Base-by-base conservation (phyloP, 164 flowering plant genomes). In the Taxillus chinensis region DNA sequence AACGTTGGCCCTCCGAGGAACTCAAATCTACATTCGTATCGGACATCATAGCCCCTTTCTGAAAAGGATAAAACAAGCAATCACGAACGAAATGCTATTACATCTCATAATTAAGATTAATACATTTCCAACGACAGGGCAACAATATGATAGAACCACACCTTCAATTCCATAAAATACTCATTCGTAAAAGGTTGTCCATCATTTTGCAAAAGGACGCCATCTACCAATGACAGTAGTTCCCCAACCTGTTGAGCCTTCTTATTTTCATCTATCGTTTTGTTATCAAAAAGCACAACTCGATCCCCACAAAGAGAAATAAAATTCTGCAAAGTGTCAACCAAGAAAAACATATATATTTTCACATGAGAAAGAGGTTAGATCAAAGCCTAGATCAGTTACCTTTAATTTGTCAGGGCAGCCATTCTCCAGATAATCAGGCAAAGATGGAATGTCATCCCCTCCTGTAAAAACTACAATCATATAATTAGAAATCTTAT, bases 381-480 rank as follows among this genome's bases (percentile, higher is more conserved):
- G 45, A 16, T 12, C 39, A 17, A 54, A 12, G 17, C 37, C 11
- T 7, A 45, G 39, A 48, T 27, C 55, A 4, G 12, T 17, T 41
- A 91, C 97, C 93, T 82, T 74, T 58, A 88, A 71, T 43, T 84
- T 80, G 48, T 79, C 68, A 5, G 93, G 91, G 64, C 89, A 83
- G 6, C 73, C 81, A 55, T 79, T 82, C 39, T 80, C 87, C 67
- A 87, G 59, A 67, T 83, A 87, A 54, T 88, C 89, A 38, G 79
- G 81, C 70, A 91, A 66, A 1, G 87, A 83, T 66, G 85, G 86
- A 4, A 82, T 89, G 69, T 78, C 85, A 79, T 91, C 97, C 51
- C 93, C 97, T 5, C 93, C 89, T 55, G 96, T 91, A 65, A 91
- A 89, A 45, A 89, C 95, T 16, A 89, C 84, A 72, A 91, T 83